Evolutionary conservation across 2,329 filamentous ascomycete genomes (phyloP), one percentile per base, ranked within the genome.

Genomic region (Exserohilum turcica): DNA sequence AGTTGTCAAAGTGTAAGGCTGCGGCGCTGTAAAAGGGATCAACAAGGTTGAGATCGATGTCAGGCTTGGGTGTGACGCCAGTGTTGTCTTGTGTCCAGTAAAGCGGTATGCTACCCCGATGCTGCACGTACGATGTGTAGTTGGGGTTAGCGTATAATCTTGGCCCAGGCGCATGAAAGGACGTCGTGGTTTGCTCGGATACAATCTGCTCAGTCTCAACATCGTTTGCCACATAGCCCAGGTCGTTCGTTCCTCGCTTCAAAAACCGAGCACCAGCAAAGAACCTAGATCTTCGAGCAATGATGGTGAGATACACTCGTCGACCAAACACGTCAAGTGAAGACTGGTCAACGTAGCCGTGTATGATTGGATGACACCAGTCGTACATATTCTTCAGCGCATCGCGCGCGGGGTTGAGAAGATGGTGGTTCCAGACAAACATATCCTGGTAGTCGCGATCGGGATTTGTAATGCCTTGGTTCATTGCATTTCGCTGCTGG

Each of bases 151-250:
- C 87, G 71, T 91, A 97, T 9, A 96, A 82, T 43, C 85, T 86
- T 3, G 90, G 90, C 0, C 92, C 93, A 4, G 94, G 91, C 3
- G 90, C 89, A 76, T 99, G 94, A 64, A 99, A 97, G 0, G 94
- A 97, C 0, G 94, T 99, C 0, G 92, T 97, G 44, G 93, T 80
- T 65, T 92, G 91, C 71, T 99, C 94, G 0, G 92, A 94, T 5
- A 99, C 92, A 55, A 99, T 97, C 73, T 99, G 94, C 75, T 99
- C 94, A 0, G 94, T 97, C 76, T 99, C 95, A 19, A 99, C 94
- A 74, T 99, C 95, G 70, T 99, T 99, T 46, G 94, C 95, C 48
- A 99, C 94, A 71, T 96, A 96, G 12, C 94, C 93, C 71, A 92
- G 74, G 72, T 99, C 94, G 67, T 99, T 99, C 42, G 92, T 90